These are phyloP conservation scores for Viridothelium virens DNA, from an alignment of 495 filamentous ascomycete genomes.

Conservation along the genomic window DNA sequence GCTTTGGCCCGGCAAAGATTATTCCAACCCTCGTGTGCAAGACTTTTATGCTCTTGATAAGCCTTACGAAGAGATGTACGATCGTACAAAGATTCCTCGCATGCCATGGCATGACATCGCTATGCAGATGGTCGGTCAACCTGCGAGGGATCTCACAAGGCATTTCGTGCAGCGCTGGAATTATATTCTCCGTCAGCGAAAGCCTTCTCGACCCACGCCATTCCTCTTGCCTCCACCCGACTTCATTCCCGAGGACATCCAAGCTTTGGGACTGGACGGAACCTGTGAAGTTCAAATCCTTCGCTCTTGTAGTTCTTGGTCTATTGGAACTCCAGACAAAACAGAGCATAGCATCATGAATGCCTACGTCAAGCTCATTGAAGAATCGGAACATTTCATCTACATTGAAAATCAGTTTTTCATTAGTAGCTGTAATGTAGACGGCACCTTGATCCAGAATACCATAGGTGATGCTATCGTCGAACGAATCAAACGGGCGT, in stretches of 20 bases:
- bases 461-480: conserved; percentile 92
- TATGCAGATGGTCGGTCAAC: conserved; percentile 97
- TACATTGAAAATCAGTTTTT: conserved; percentile 99
- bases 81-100: conserved; percentile 72
- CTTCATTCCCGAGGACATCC: conserved; percentile 74
- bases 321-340: conserved; percentile 71
- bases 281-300: conserved; percentile 96
- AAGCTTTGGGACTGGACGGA: conserved; percentile 77
- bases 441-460: conserved; percentile 82
- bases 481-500: conserved; percentile 77
- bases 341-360: conserved; percentile 92
- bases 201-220: conserved; percentile 87
- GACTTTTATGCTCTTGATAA: conserved; percentile 93
- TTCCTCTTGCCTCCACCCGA: conserved; percentile 91
- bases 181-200: conserved; percentile 87
- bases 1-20: conserved; percentile 96
- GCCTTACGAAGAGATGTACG: conserved; percentile 99
- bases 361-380: conserved; percentile 90
- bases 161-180: conserved; percentile 99
- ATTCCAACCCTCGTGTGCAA: conserved; percentile 89
- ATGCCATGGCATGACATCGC: conserved; percentile 99
- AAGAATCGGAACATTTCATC: conserved; percentile 91
- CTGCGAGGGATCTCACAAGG: conserved; percentile 84
- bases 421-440: conserved; percentile 83
- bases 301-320: conserved; percentile 84